Conservation (phyloP, 805 yeast species). For the Dipodascus geniculatus region DNA sequence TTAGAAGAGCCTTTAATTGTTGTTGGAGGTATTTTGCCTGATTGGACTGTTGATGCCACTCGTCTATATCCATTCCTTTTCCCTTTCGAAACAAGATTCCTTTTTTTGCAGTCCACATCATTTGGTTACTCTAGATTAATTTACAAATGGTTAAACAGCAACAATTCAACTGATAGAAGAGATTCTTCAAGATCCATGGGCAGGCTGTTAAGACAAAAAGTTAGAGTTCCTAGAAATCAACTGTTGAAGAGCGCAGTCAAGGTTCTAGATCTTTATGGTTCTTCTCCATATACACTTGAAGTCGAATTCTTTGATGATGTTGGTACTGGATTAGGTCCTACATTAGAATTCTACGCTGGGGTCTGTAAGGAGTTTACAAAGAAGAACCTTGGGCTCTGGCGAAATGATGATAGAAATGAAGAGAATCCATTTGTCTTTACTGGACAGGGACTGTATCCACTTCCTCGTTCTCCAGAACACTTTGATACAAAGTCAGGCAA, state of each 20-base stretch:
- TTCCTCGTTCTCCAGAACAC: conserved; percentile 32
- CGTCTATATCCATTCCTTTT: conserved; percentile 68
- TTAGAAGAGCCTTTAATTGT: conserved; percentile 82
- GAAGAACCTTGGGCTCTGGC: conserved; percentile 56
- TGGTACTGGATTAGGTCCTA: conserved; percentile 96
- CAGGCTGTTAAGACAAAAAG: conserved; percentile 65
- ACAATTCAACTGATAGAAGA: conserved; percentile 23
- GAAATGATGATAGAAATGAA: conserved; percentile 27
- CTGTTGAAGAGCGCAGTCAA: conserved; percentile 69
- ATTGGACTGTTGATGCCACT: conserved; percentile 71
- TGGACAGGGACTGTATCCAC: conserved; percentile 59
- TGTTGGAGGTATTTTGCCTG: conserved; percentile 76
- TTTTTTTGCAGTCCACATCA: conserved; percentile 75
- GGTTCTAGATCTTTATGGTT: conserved; percentile 62
- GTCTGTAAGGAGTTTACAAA: conserved; percentile 66
- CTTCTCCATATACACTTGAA: conserved; percentile 72
- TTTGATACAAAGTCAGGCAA: conserved; percentile 15
- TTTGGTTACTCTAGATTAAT: conserved; percentile 82
- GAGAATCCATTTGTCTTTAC: conserved; percentile 29
- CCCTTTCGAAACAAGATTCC: conserved; percentile 69
- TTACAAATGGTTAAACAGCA: conserved; percentile 53
- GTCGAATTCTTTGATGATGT: conserved; percentile 82
- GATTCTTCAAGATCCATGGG: conserved; percentile 37
- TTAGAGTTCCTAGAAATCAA: conserved; percentile 59
- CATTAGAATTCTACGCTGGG: conserved; percentile 78